Evolutionary conservation across 306 rosid species (phyloP).

Genomic region (Abrus precatorius): DNA sequence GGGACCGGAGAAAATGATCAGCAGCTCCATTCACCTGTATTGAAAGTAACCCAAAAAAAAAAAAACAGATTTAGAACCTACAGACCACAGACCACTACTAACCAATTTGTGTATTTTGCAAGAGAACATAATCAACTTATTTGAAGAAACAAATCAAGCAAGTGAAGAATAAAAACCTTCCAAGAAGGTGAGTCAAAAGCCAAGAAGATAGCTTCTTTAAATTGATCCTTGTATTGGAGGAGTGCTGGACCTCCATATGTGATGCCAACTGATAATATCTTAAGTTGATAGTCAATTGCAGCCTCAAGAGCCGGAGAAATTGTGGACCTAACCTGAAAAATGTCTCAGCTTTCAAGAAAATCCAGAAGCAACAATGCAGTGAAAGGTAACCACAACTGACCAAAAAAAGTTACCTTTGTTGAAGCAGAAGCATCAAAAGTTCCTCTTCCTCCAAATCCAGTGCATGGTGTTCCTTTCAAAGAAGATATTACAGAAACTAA

Average conservation of each 20-base stretch:
- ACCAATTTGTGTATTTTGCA: slow-evolving; percentile 16
- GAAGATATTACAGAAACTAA: slow-evolving; percentile 82
- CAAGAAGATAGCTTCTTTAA: slow-evolving; percentile 76
- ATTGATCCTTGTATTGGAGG: slow-evolving; percentile 77
- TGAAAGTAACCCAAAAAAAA: slow-evolving; percentile 37
- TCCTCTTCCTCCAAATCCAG: slow-evolving; percentile 93
- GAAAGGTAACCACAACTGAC: slow-evolving; percentile 43
- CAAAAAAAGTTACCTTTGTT: slow-evolving; percentile 64
- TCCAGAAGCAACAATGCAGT: slow-evolving; percentile 38
- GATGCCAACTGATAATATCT: slow-evolving; percentile 86
- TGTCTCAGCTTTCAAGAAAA: slow-evolving; percentile 46
- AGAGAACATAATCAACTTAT: slow-evolving; percentile 34
- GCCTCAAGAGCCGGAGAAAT: slow-evolving; percentile 98
- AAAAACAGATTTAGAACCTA: slow-evolving; percentile 35
- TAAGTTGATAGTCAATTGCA: slow-evolving; percentile 90
- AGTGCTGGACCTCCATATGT: slow-evolving; percentile 89
- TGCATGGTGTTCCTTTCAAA: slow-evolving; percentile 77
- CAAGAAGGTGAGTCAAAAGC: slow-evolving; percentile 98
- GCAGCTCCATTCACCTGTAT: slow-evolving; percentile 95
- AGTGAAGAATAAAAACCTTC: slow-evolving; percentile 72
- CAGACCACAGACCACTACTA: slow-evolving; percentile 17
- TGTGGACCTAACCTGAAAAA: slow-evolving; percentile 78
- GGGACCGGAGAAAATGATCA: slow-evolving; percentile 95
- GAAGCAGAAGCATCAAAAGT: slow-evolving; percentile 60
- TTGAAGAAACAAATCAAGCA: slow-evolving; percentile 42